Conservation (phyloP, 2,329 filamentous ascomycete genomes). For the Beauveria medogensis region DNA sequence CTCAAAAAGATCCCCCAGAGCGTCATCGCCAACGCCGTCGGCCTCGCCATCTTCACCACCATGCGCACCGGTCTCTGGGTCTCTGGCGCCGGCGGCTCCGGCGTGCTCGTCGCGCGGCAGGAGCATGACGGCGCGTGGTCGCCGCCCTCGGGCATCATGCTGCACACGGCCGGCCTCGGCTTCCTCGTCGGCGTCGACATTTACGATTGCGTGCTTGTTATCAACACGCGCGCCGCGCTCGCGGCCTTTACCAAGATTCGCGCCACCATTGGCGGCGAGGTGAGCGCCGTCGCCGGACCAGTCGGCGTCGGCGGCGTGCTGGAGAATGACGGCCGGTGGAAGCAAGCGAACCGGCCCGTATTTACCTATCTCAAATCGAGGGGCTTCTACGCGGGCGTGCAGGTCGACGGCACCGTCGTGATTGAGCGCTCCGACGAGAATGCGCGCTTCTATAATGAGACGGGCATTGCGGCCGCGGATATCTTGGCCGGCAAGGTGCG, state of each 20-base stretch:
- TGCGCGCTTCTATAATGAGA: conserved; percentile 72
- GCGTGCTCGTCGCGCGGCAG: conserved; percentile 54
- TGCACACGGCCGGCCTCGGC: conserved; percentile 71
- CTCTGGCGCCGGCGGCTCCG: conserved; percentile 59
- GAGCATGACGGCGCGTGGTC: conserved; percentile 61
- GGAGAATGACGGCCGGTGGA: conserved; percentile 44
- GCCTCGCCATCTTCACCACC: conserved; percentile 65
- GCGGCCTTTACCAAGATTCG: conserved; percentile 69
- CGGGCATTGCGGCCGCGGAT: conserved; percentile 32
- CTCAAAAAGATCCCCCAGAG: conserved; percentile 47
- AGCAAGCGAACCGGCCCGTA: conserved; percentile 46
- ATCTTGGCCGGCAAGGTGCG: conserved; percentile 41
- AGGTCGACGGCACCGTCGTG: conserved; percentile 79
- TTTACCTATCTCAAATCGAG: conserved; percentile 76
- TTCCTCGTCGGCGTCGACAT: conserved; percentile 79
- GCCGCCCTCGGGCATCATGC: conserved; percentile 72
- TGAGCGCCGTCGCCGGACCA: conserved; percentile 64
- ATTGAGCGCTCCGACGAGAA: conserved; percentile 86
- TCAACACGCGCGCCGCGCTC: conserved; percentile 69
- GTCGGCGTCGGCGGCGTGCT: conserved; percentile 65
- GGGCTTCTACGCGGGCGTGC: conserved; percentile 79
- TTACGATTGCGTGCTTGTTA: conserved; percentile 81
- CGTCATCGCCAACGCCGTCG: conserved; percentile 58
- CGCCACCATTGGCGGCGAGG: conserved; percentile 69
- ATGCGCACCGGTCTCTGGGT: conserved; percentile 59